Evolutionary conservation across 805 yeast genomes (phyloP), one percentile per base, ranked within the genome.

Genomic region (Candida stauntonica): DNA sequence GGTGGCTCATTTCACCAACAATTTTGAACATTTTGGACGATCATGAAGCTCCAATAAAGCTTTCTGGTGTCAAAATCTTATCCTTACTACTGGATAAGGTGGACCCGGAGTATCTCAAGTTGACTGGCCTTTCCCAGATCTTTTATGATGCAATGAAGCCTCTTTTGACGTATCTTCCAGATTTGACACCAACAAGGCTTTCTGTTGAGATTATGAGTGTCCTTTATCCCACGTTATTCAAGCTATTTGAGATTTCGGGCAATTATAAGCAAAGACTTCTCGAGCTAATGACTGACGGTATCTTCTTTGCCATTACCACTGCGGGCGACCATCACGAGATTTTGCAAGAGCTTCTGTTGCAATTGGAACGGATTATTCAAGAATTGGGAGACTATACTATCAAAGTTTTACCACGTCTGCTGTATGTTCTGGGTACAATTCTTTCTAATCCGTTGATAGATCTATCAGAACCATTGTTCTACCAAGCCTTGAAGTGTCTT

Each of bases 1-100:
- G 60, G 60, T 51, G 55, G 51, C 18, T 55, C 14, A 41, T 55
- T 3, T 40, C 54, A 0, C 58, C 60, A 2, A 47, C 58, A 0
- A 44, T 55, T 4, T 26, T 55, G 17, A 55, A 55, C 31, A 35
- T 53, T 1, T 17, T 55, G 8, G 60, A 55, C 41, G 59, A 55
- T 24, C 57, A 55, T 37, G 60, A 55, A 24, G 57, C 52, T 4
- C 34, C 42, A 5, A 49, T 55, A 4, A 54, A 54, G 31, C 24
- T 51, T 1, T 31, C 40, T 31, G 60, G 60, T 18, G 53, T 53
- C 8, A 29, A 27, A 23, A 26, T 55, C 1, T 21, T 55, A 6
- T 33, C 44, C 3, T 17, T 27, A 1, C 13, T 55, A 12, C 40
- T 55, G 23, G 45, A 44, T 2, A 32, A 23, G 5, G 41, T 48